Percentiles rank a stretch among this genome's conserved stretches.
These are phyloP conservation scores for Arthrobotrys sphaeroides DNA, from an alignment of 2,329 filamentous ascomycete species.

Conservation along the genomic window DNA sequence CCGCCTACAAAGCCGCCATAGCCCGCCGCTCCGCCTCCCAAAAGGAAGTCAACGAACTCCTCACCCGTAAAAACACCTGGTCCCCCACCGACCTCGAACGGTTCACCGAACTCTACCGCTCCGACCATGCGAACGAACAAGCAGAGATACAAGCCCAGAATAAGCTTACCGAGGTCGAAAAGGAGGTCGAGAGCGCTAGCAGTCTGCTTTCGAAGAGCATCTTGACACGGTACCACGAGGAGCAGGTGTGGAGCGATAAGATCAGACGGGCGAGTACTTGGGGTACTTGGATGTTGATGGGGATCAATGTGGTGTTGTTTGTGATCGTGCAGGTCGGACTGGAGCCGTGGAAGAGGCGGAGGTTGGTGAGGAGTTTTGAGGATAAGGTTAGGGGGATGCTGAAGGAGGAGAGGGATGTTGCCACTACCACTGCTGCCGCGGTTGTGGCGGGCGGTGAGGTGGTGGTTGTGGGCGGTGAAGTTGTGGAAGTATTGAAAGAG, in stretches of 20 bases:
- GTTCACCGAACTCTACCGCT: constrained; percentile 90
- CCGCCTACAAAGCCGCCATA: constrained; percentile 83
- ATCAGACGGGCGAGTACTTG: constrained; percentile 96
- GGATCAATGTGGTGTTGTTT: constrained; percentile 89
- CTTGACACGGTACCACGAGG: constrained; percentile 92
- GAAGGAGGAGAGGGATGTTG: constrained; percentile 73
- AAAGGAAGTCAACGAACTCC: constrained; percentile 91
- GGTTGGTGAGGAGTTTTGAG: constrained; percentile 83
- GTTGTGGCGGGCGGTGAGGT: constrained; percentile 66
- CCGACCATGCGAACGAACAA: constrained; percentile 91
- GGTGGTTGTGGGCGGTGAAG: background rate
- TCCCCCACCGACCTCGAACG: constrained; percentile 85
- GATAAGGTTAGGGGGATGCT: constrained; percentile 76
- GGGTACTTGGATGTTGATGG: constrained; percentile 99
- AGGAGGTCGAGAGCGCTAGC: constrained; percentile 78
- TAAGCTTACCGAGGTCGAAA: constrained; percentile 77
- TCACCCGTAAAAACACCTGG: constrained; percentile 95
- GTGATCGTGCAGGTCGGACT: constrained; percentile 86
- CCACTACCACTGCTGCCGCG: constrained; percentile 63
- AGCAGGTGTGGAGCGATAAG: constrained; percentile 99
- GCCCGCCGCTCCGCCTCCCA: constrained; percentile 85
- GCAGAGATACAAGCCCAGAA: constrained; percentile 78
- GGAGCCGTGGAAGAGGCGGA: constrained; percentile 86
- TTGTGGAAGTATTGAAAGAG: constrained; percentile 4
- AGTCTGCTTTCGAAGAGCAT: constrained; percentile 82